Percentiles rank a stretch among this genome's conserved stretches.
Conservation (phyloP, 2,329 filamentous ascomycete genomes). For the Scedosporium dehoogii region DNA sequence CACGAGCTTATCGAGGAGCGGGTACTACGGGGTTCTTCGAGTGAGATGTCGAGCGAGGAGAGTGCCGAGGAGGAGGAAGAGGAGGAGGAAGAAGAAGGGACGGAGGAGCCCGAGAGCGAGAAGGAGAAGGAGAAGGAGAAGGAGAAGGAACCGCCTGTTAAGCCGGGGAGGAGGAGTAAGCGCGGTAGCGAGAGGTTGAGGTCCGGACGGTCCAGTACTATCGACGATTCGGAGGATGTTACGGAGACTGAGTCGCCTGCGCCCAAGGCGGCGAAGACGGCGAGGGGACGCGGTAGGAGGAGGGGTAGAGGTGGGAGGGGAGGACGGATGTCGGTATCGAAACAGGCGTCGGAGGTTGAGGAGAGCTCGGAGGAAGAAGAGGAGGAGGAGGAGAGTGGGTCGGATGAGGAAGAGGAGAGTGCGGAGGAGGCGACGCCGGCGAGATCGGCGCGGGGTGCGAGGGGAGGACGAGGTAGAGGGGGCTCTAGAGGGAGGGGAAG, state of each 20-base stretch:
- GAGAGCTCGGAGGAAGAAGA: conserved; percentile 25
- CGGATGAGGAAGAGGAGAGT: conserved; percentile 22
- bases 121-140: conserved; percentile 31
- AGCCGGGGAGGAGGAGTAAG: conserved; percentile 10
- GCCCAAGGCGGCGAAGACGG: conserved; percentile 25
- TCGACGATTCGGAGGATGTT: conserved; percentile 42
- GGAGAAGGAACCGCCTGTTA: conserved; percentile 16
- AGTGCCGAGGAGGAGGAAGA: conserved; percentile 13
- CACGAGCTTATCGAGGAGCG: conserved; percentile 29
- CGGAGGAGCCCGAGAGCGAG: conserved; percentile 30
- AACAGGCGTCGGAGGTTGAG: conserved; percentile 20
- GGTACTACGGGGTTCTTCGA: conserved; percentile 15
- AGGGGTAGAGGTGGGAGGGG: conserved; percentile 1
- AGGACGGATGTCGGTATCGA: conserved; percentile 20
- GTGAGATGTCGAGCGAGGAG: neutral
- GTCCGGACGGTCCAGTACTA: conserved; percentile 20
- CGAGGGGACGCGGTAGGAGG: conserved; percentile 16
- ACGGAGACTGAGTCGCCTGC: conserved; percentile 30
- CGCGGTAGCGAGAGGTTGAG: conserved; percentile 17
- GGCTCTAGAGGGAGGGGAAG: conserved; percentile 23
- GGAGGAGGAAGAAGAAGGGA: conserved; percentile 30
- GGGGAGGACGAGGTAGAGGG: conserved; percentile 23
- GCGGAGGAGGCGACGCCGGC: conserved; percentile 27
- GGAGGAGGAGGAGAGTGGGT: conserved; percentile 17
- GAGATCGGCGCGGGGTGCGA: conserved; percentile 25